Conservation (phyloP, 208 protist genomes). For the Leishmania major region DNA sequence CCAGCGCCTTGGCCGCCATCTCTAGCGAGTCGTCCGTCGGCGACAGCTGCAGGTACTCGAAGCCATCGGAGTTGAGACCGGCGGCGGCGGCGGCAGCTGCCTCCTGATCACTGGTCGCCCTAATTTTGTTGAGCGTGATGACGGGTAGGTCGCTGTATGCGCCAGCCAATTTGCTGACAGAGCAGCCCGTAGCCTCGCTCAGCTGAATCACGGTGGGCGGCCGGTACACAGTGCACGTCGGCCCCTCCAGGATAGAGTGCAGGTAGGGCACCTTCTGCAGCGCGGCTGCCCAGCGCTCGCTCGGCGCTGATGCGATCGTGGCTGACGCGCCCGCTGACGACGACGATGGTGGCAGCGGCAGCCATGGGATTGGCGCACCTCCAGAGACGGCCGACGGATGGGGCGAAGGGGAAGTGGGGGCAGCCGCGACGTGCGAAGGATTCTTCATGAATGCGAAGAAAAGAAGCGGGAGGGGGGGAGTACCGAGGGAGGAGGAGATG, state of each 20-base stretch:
- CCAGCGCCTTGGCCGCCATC: constrained; percentile 45
- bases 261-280: constrained; percentile 54
- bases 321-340: neutral
- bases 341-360: constrained; percentile 2
- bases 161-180: constrained; percentile 26
- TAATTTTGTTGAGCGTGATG: constrained; percentile 44
- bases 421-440: neutral
- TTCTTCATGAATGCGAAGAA: constrained; percentile 11
- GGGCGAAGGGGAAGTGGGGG: neutral
- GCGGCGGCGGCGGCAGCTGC: neutral
- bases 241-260: constrained; percentile 25
- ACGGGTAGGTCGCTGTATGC: constrained; percentile 43
- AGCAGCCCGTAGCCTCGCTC: constrained; percentile 44
- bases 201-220: constrained; percentile 59
- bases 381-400: neutral
- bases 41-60: constrained; percentile 32
- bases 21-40: constrained; percentile 49
- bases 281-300: constrained; percentile 6
- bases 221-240: constrained; percentile 50
- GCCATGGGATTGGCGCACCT: constrained; percentile 9
- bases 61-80: constrained; percentile 17
- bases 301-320: neutral
- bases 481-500: neutral
- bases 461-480: neutral
- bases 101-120: neutral